These are phyloP conservation scores for Coprinopsis sp. DNA, from an alignment of 768 basidiomycete species.

Conservation along the genomic window DNA sequence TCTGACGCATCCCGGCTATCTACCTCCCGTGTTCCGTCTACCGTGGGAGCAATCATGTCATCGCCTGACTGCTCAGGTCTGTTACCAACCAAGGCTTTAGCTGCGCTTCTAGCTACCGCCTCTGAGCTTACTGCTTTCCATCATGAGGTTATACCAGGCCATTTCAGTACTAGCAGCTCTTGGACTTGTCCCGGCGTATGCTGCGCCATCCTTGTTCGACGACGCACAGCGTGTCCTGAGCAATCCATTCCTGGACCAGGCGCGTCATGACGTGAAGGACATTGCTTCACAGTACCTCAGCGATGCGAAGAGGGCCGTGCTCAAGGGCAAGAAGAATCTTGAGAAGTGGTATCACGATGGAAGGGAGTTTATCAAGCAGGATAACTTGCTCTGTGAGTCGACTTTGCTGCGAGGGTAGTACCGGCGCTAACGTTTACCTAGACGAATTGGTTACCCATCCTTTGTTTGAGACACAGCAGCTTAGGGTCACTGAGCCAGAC, in stretches of 20 bases:
- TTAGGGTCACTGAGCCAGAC: conserved; percentile 62
- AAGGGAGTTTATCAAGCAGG: conserved; percentile 62
- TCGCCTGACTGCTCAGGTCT: too few species aligned
- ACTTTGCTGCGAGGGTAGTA: conserved; percentile 3
- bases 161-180: conserved; percentile 31
- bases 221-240: conserved; percentile 13
- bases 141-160: conserved; percentile 35
- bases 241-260: conserved; percentile 5
- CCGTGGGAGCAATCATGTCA: too few species aligned
- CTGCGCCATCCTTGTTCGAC: conserved; percentile 9
- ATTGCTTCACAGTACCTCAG: conserved; percentile 34
- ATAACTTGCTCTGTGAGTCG: conserved; percentile 65
- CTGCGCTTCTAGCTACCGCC: too few species aligned
- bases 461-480: conserved; percentile 43
- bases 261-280: conserved; percentile 15
- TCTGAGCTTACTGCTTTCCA: not conserved
- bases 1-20: too few species aligned
- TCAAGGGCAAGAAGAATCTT: conserved; percentile 42
- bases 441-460: conserved; percentile 64
- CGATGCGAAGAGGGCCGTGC: conserved; percentile 38
- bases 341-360: conserved; percentile 63
- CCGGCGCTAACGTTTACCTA: conserved; percentile 17
- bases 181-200: conserved; percentile 12
- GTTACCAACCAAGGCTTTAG: too few species aligned
- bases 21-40: too few species aligned